These are phyloP conservation scores for Suillus placidus DNA, from an alignment of 768 basidiomycete species.

Conservation along the genomic window DNA sequence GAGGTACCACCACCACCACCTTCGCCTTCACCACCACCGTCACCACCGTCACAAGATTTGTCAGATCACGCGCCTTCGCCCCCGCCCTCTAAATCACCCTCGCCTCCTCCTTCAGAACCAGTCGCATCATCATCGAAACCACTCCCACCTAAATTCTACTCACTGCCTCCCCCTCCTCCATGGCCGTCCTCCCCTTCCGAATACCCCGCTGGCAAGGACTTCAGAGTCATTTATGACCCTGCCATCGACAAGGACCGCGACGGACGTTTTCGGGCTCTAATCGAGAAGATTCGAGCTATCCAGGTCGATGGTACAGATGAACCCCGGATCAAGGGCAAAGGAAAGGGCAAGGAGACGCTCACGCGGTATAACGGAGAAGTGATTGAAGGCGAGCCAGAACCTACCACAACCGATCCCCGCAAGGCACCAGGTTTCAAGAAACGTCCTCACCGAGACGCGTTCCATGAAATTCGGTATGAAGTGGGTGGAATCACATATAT, in stretches of 20 bases:
- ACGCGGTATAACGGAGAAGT: slow-evolving; percentile 59
- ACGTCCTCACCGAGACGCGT: slow-evolving; percentile 39
- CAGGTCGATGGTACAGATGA: slow-evolving; percentile 37
- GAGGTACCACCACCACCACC: slow-evolving; percentile 27
- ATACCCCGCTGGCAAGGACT: slow-evolving; percentile 51
- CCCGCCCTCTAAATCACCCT: slow-evolving; percentile 16
- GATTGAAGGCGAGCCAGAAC: slow-evolving; percentile 44
- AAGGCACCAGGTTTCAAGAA: slow-evolving; percentile 41
- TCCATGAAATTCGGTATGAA: slow-evolving; percentile 57
- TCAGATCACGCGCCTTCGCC: slow-evolving; percentile 26
- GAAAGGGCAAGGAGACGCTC: slow-evolving; percentile 62
- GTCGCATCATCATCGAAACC: slow-evolving; percentile 32
- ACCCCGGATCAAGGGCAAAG: slow-evolving; percentile 59
- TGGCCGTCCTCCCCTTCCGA: slow-evolving; percentile 60
- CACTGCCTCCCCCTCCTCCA: slow-evolving; percentile 46
- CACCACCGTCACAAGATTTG: slow-evolving; percentile 27
- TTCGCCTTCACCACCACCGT: slow-evolving; percentile 24
- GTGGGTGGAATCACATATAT: slow-evolving; percentile 39
- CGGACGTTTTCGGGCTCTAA: slow-evolving; percentile 40
- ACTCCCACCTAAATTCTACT: slow-evolving; percentile 38
- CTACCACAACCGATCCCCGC: slow-evolving; percentile 57
- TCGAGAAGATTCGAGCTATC: slow-evolving; percentile 43
- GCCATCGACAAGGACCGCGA: slow-evolving; percentile 49
- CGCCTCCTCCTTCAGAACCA: slow-evolving; percentile 27
- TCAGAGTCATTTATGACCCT: slow-evolving; percentile 69